A percentile compares a stretch with the other conserved stretches of the same genome.
phyloP scores from a whole-genome alignment of 139 green algal genomes.

The Micromonas pusilla region DNA sequence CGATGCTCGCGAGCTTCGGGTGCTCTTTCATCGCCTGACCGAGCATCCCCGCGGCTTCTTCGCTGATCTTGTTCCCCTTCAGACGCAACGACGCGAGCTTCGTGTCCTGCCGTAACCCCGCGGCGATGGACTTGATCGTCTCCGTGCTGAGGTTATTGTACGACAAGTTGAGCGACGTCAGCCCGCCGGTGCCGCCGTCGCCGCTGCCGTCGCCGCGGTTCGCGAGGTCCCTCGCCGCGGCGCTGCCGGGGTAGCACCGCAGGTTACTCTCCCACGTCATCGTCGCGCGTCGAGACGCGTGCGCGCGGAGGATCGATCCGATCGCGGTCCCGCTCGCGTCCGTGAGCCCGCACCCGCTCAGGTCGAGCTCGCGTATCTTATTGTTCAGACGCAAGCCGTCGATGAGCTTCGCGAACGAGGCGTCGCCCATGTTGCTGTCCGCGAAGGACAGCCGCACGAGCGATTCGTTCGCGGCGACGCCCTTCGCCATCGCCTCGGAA shows the following conservation, averaged over 20 bases:
- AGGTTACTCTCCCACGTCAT: background rate
- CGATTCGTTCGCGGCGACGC: background rate
- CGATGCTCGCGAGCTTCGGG: background rate
- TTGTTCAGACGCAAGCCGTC: background rate
- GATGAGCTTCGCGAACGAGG: background rate
- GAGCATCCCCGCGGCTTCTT: background rate
- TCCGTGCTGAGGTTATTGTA: background rate
- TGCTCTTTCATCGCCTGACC: background rate
- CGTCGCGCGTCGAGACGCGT: background rate
- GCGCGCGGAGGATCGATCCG: background rate
- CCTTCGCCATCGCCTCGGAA: background rate
- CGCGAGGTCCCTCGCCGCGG: background rate
- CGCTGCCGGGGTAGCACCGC: background rate
- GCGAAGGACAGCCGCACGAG: background rate
- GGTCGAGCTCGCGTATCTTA: background rate
- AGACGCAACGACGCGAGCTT: background rate
- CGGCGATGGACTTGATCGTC: background rate
- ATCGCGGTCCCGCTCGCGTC: background rate
- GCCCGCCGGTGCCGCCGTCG: background rate
- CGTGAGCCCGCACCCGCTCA: background rate
- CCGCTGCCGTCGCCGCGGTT: background rate
- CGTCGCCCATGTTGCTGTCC: background rate
- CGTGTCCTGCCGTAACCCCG: background rate
- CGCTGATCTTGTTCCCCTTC: background rate
- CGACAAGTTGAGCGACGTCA: background rate